phyloP scores from a whole-genome alignment of 2,329 filamentous ascomycete species.

The Coniochaeta sp. region DNA sequence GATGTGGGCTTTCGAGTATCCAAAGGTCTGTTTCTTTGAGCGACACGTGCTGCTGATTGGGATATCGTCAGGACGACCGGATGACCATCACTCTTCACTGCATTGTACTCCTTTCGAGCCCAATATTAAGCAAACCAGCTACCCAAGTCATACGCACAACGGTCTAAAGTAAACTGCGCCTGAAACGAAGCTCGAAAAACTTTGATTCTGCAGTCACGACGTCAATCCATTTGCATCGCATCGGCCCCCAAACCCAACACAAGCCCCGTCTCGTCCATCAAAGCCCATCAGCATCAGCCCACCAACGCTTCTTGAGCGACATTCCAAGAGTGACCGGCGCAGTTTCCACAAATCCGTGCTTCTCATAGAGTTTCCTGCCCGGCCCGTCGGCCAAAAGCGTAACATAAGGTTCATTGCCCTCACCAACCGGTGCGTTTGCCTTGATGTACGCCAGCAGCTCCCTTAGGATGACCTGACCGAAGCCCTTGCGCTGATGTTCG shows the following conservation, averaged over 20 bases:
- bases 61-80: no score
- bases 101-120: no score
- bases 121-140: no score
- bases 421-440: slow-evolving; percentile 22
- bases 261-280: no score
- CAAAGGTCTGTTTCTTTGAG: no score
- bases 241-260: neutral
- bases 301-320: slow-evolving; percentile 6
- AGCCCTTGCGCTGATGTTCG: slow-evolving; percentile 36
- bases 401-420: slow-evolving; percentile 28
- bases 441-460: slow-evolving; percentile 31
- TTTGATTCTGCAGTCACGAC: neutral
- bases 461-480: slow-evolving; percentile 36
- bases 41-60: no score
- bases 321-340: slow-evolving; percentile 28
- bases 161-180: no score
- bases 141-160: no score
- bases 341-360: slow-evolving; percentile 36
- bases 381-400: slow-evolving; percentile 36
- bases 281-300: neutral
- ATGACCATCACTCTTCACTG: no score
- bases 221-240: neutral
- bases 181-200: no score
- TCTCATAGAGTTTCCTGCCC: slow-evolving; percentile 34
- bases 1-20: no score